phyloP scores from a whole-genome alignment of 1,284 basidiomycete genomes.

The Athelia psychrophila region DNA sequence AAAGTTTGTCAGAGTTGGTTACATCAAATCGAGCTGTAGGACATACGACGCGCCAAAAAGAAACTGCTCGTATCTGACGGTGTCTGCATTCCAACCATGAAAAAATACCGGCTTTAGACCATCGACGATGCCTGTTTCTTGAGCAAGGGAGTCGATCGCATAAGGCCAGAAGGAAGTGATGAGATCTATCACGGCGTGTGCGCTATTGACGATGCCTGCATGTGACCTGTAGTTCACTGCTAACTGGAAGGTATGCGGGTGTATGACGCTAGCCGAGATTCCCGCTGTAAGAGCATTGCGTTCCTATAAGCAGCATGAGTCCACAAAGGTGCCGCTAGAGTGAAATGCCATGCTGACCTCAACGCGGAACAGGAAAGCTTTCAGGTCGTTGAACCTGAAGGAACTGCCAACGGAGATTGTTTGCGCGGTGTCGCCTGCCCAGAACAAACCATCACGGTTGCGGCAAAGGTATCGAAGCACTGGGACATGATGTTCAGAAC shows the following conservation, averaged over 20 bases:
- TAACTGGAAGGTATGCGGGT: conserved; percentile 53
- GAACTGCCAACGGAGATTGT: conserved; percentile 71
- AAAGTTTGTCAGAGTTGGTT: background rate
- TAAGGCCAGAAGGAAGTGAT: conserved; percentile 64
- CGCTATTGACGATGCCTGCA: conserved; percentile 65
- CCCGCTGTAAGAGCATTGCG: conserved; percentile 12
- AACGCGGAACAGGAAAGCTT: conserved; percentile 57
- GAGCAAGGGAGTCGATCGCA: conserved; percentile 58
- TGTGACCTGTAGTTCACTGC: conserved; percentile 71
- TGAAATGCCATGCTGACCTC: conserved; percentile 39
- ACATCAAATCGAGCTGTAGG: background rate
- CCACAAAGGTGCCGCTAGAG: background rate
- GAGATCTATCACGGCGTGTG: conserved; percentile 60
- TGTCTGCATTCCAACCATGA: conserved; percentile 48
- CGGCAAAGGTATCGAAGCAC: conserved; percentile 59
- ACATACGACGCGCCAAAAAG: conserved; percentile 45
- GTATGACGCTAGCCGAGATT: conserved; percentile 7
- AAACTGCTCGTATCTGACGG: conserved; percentile 55
- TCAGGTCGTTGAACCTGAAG: conserved; percentile 71
- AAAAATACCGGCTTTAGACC: conserved; percentile 63
- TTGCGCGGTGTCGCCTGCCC: conserved; percentile 80
- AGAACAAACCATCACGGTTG: conserved; percentile 69
- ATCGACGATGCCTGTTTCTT: conserved; percentile 57
- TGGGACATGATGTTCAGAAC: conserved; percentile 19
- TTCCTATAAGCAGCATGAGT: background rate